Percentiles rank a stretch among this genome's conserved stretches.
Evolutionary conservation across 2,329 filamentous ascomycete genomes (phyloP).

Genomic region (Pseudocercospora crystallina): DNA sequence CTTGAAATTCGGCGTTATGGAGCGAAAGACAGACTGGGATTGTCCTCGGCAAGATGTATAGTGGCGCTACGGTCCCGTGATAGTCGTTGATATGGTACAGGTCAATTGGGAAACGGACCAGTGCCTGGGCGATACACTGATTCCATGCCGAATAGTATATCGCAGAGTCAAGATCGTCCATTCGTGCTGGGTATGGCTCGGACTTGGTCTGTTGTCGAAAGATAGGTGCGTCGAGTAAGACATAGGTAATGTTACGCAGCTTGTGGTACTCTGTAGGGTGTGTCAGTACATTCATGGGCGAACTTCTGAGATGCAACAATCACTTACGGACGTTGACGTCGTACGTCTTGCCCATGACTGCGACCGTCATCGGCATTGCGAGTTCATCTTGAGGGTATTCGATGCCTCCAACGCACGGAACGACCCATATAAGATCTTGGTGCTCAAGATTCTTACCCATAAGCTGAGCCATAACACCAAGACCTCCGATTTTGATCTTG

Average conservation of each 20-base stretch:
- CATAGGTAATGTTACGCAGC: constrained; percentile 64
- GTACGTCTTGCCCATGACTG: constrained; percentile 58
- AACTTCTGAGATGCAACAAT: not conserved
- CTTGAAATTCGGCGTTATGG: constrained; percentile 68
- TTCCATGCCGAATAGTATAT: constrained; percentile 70
- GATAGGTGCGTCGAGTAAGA: constrained; percentile 64
- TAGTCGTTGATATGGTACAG: constrained; percentile 66
- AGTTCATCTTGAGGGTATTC: constrained; percentile 60
- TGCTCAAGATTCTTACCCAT: constrained; percentile 65
- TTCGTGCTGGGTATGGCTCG: constrained; percentile 64
- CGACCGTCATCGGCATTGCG: constrained; percentile 61
- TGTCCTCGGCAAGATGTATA: constrained; percentile 62
- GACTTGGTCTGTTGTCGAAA: constrained; percentile 62
- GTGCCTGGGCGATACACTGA: constrained; percentile 62
- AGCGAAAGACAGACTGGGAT: constrained; percentile 62
- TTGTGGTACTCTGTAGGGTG: constrained; percentile 53
- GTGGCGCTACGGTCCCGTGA: constrained; percentile 60
- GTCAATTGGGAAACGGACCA: constrained; percentile 46
- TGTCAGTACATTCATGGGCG: constrained; percentile 1
- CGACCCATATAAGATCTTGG: constrained; percentile 59
- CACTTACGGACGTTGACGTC: constrained; percentile 54
- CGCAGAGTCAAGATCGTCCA: constrained; percentile 66
- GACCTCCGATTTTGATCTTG: constrained; percentile 68
- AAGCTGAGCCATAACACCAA: constrained; percentile 67
- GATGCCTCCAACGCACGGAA: constrained; percentile 56